Evolutionary conservation across 345 rosid genomes (phyloP).

Genomic region (Euphorbia pulcherrima): DNA sequence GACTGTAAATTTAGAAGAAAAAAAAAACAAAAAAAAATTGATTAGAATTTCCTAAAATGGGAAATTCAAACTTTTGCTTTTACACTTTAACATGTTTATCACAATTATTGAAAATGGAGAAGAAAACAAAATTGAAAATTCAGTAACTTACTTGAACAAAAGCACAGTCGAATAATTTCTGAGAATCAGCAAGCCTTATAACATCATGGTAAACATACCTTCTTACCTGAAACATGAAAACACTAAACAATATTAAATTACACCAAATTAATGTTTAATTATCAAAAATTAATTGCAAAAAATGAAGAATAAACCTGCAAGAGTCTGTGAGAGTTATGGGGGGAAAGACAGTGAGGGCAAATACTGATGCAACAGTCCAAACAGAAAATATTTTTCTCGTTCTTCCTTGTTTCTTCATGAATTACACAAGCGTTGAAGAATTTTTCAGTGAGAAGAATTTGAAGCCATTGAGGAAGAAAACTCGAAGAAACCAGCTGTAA

Average conservation of each 20-base stretch:
- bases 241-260: not conserved
- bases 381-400: conserved; percentile 76
- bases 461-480: conserved; percentile 47
- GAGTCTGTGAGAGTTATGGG: conserved; percentile 66
- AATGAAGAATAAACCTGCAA: conserved; percentile 54
- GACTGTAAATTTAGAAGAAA: conserved; percentile 49
- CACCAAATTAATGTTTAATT: not conserved
- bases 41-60: not conserved
- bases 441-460: conserved; percentile 57
- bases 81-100: not conserved
- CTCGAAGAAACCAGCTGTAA: conserved; percentile 28
- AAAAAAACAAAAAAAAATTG: not conserved
- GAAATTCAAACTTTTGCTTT: conserved; percentile 8
- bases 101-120: not conserved
- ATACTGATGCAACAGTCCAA: conserved; percentile 71
- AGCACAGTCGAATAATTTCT: conserved; percentile 69
- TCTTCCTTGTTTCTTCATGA: conserved; percentile 64
- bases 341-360: conserved; percentile 77
- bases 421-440: conserved; percentile 73
- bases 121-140: not conserved
- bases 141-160: conserved; percentile 55
- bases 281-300: not conserved
- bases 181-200: conserved; percentile 59
- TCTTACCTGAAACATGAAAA: conserved; percentile 52
- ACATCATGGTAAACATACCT: conserved; percentile 88